phyloP scores from a whole-genome alignment of 2,329 filamentous ascomycete genomes.

The Fusarium siculi region DNA sequence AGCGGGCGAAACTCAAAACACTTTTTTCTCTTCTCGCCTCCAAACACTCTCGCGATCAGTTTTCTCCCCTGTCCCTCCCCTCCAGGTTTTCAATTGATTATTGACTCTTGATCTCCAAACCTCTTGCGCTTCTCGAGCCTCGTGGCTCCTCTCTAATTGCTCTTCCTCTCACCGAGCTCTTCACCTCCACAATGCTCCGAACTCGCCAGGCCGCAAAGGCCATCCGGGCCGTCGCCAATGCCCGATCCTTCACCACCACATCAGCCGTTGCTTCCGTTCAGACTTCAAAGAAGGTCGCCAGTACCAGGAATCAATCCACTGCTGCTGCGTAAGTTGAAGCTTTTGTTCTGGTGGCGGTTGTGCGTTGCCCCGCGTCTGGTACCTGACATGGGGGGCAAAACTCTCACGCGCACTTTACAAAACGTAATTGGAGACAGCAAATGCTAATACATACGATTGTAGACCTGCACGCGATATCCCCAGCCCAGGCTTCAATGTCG shows the following conservation, averaged over 20 bases:
- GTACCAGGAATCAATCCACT: background rate
- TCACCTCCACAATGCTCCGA: background rate
- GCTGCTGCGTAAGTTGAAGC: background rate
- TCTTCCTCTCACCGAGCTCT: background rate
- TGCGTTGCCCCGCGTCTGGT: background rate
- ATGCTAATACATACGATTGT: constrained; percentile 24
- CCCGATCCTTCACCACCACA: background rate
- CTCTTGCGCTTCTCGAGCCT: background rate
- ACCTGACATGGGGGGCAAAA: background rate
- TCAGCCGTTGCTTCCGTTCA: background rate
- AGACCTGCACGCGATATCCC: constrained; percentile 66
- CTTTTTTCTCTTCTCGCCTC: background rate
- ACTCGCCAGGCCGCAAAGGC: background rate
- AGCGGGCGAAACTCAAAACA: background rate
- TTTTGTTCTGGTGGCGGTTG: background rate
- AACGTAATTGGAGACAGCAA: constrained; percentile 13
- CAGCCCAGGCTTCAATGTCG: constrained; percentile 69
- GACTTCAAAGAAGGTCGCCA: background rate
- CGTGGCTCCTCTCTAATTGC: background rate
- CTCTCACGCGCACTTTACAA: background rate
- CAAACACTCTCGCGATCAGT: background rate
- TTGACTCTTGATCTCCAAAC: background rate
- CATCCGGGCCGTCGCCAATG: background rate
- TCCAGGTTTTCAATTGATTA: background rate
- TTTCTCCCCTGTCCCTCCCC: background rate